Base-by-base conservation (phyloP, 176 grass and related monocot genomes). In the Pontederia crassipes region DNA sequence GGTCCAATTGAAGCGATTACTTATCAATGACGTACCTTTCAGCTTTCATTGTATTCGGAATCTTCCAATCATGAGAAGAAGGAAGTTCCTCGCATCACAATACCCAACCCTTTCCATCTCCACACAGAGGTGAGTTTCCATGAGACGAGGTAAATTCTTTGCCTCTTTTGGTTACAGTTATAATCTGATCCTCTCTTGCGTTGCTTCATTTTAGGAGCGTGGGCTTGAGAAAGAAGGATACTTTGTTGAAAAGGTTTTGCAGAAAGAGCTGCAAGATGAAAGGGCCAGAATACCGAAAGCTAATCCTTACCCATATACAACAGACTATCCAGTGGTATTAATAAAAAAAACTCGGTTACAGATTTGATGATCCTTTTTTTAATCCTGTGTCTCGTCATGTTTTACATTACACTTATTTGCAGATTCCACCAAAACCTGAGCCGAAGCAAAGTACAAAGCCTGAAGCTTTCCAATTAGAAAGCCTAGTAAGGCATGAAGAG, bases 221-320 rank as follows among this genome's bases (percentile, higher is more conserved):
- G 88, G 94, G n/a, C 48, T 82, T 65, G 69, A 77, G 17, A 98
- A 93, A 66, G 88, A 98, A 68, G 79, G 57, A 65, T 66, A 89
- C 40, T 74, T 93, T 59, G 50, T 71, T 29, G 70, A 64, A 27
- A 79, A 89, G 48, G 64, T 98, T 13, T 52, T 76, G 11, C 81
- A 80, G n/a, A 92, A 83, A 73, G 61, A 98, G 57, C 69, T 86
- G 67, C 79, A 93, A 35, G 88, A 98, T 40, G 84, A 88, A 66
- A 93, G 73, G 46, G 76, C 88, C 32, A 81, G 79, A 69, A 54
- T 83, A 77, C 85, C n/a, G 48, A 98, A 83, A 58, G 94, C 94
- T 72, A 89, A 68, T 20, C 84, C 94, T 49, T 98, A 98, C 10
- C 94, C 94, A 15, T 98, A 98, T 52, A 86, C 94, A 12, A 98